These are phyloP conservation scores for Mortierella sp. DNA, from an alignment of 371 early-diverging fungal species.

Conservation along the genomic window DNA sequence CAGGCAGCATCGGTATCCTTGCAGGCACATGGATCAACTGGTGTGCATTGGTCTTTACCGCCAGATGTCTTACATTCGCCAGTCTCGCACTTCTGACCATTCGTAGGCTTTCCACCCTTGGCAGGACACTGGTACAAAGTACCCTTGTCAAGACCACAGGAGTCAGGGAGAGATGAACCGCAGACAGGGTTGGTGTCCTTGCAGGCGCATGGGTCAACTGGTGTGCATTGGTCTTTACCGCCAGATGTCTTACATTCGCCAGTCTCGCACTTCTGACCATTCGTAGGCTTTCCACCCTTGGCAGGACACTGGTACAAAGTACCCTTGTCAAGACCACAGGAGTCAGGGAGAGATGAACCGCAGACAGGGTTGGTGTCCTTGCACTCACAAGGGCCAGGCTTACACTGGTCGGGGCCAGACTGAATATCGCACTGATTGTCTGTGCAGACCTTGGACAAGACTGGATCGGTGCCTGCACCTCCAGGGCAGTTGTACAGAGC, in stretches of 20 bases:
- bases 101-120: background rate
- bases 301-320: background rate
- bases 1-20: conserved; percentile 2
- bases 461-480: background rate
- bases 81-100: background rate
- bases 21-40: conserved; percentile 3
- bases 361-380: conserved; percentile 7
- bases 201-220: too few relatives aligned
- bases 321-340: background rate
- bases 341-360: background rate
- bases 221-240: conserved; percentile 2
- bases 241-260: conserved; percentile 8
- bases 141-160: background rate
- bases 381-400: conserved; percentile 9
- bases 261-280: background rate
- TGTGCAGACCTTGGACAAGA: background rate
- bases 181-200: background rate
- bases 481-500: conserved; percentile 3
- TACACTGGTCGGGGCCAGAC: conserved; percentile 7
- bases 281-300: background rate
- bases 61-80: conserved; percentile 2
- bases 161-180: background rate
- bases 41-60: conserved; percentile 1
- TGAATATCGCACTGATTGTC: background rate
- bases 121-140: background rate